Percentiles rank a stretch among this genome's conserved stretches.
Evolutionary conservation across 768 basidiomycete genomes (phyloP).

Genomic region (Russula compacta): DNA sequence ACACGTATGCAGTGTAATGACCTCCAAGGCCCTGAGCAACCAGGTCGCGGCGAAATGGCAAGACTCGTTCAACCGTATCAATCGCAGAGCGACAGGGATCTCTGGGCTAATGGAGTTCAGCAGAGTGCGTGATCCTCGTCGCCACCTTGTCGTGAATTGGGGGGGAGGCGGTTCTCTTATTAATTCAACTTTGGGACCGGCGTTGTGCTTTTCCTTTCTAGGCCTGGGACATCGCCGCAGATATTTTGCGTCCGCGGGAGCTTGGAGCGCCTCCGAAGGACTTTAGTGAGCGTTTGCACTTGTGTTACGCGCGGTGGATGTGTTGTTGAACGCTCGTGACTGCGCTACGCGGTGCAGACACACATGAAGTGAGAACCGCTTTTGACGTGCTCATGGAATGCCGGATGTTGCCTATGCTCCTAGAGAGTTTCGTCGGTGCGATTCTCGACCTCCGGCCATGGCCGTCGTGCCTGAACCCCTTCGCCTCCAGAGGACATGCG

Average conservation of each 20-base stretch:
- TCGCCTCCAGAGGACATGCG: slow-evolving; percentile 49
- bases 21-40: slow-evolving; percentile 50
- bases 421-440: slow-evolving; percentile 65
- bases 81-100: slow-evolving; percentile 50
- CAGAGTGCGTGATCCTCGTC: slow-evolving; percentile 30
- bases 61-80: slow-evolving; percentile 56
- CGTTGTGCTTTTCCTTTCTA: neutral
- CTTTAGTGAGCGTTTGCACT: slow-evolving; percentile 22
- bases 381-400: slow-evolving; percentile 51
- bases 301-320: neutral
- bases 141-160: neutral
- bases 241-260: slow-evolving; percentile 46
- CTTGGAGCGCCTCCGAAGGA: slow-evolving; percentile 31
- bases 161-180: neutral
- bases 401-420: slow-evolving; percentile 49
- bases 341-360: slow-evolving; percentile 28
- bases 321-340: neutral
- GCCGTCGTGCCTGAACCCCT: neutral
- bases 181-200: neutral
- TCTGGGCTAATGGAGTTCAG: slow-evolving; percentile 55
- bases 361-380: slow-evolving; percentile 42
- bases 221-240: slow-evolving; percentile 49
- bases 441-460: neutral
- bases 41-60: slow-evolving; percentile 68
- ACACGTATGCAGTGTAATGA: slow-evolving; percentile 30